Evolutionary conservation across 1,139 yeast species (phyloP), one percentile per base, ranked within the genome.

Genomic region (Maudiozyma humilis): DNA sequence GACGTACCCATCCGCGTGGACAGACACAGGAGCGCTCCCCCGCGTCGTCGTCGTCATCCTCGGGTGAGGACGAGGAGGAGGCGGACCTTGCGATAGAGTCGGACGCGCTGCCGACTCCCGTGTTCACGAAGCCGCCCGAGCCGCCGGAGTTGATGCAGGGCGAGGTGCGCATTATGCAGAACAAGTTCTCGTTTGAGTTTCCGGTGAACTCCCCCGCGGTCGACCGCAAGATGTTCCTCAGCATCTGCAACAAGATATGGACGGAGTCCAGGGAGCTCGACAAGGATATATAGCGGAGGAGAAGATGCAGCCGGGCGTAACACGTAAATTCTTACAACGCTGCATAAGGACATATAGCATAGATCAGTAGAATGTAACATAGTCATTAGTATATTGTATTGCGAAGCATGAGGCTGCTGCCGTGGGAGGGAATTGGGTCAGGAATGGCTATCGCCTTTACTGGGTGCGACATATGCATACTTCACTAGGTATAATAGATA

Each of bases 201-300:
- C 52, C 57, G 6, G 36, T 45, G 14, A 46, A 46, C 14, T 44
- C 51, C 3, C 44, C 52, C 12, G 41, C 46, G 13, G 43, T 56
- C 16, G 62, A 61, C 48, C 61, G 60, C 48, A 59, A 55, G 41
- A 57, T 60, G 54, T 62, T 62, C 40, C 47, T 62, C 51, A 60
- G 60, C 45, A 59, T 62, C 18, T 62, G 66, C 46, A 61, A 59
- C 44, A 60, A 62, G 45, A 54, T 60, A 5, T 62, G 65, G 65
- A 57, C 59, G 39, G 65, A 60, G 30, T 46, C 58, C 3, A 45
- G 46, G 15, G 50, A 46, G 25, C 40, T 53, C 10, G 38, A 33
- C 5, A 23, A 34, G 15, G 30, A 25, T 34, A 19, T 35, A 35
- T 35, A 35, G 12, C 6, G 14, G 16, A 6, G 6, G 27, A n/a